Evolutionary conservation across 2,329 filamentous ascomycete species (phyloP).

Genomic region (Ceratocystis cubensis): DNA sequence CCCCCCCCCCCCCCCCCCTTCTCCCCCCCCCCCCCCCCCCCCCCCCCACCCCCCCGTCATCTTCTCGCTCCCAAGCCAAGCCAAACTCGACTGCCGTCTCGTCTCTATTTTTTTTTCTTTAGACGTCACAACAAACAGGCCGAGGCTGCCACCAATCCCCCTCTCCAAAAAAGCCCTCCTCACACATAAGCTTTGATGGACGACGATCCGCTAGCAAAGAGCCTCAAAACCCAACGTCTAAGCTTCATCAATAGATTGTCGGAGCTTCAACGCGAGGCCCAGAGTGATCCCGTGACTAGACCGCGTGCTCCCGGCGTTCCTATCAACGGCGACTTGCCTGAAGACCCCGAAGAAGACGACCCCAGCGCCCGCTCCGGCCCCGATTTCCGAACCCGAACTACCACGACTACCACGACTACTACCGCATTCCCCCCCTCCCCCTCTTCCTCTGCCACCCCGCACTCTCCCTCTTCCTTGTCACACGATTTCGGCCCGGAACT

Average conservation of each 20-base stretch:
- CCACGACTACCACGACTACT: constrained; percentile 4
- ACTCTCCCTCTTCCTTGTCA: neutral
- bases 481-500: neutral
- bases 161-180: neutral
- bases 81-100: neutral
- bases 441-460: neutral
- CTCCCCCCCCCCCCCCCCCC: neutral
- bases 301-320: neutral
- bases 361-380: neutral
- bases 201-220: constrained; percentile 21
- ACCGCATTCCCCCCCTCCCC: neutral
- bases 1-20: neutral
- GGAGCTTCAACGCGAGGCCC: constrained; percentile 20
- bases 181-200: constrained; percentile 18
- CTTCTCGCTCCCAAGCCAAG: too few relatives aligned
- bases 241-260: constrained; percentile 20
- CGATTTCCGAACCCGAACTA: neutral
- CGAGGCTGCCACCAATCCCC: neutral
- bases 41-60: neutral
- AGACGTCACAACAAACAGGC: neutral
- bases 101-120: neutral
- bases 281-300: constrained; percentile 12
- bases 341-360: constrained; percentile 15
- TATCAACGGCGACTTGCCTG: constrained; percentile 3
- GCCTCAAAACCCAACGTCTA: constrained; percentile 20